These are phyloP conservation scores for Rhexocercosporidium sp. DNA, from an alignment of 2,329 filamentous ascomycete species.

Conservation along the genomic window DNA sequence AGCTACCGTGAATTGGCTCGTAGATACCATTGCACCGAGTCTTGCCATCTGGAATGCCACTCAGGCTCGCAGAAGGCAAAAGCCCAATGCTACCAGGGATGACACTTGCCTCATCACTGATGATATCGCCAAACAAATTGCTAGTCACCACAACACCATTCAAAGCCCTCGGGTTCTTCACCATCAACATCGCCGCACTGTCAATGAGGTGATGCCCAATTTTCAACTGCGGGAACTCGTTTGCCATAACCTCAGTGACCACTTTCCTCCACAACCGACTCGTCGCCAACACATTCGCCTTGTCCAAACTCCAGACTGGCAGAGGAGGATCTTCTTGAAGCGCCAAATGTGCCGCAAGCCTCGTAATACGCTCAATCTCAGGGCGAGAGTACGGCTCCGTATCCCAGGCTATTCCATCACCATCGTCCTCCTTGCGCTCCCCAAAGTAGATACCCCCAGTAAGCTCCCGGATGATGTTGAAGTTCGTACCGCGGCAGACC, in stretches of 20 bases:
- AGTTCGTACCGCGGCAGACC: conserved; percentile 85
- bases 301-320: conserved; percentile 87
- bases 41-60: conserved; percentile 85
- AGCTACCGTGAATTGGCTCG: conserved; percentile 90
- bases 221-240: conserved; percentile 87
- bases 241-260: conserved; percentile 81
- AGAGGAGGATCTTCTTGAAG: conserved; percentile 76
- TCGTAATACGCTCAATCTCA: conserved; percentile 88
- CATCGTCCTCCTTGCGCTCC: conserved; percentile 80
- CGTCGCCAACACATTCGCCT: conserved; percentile 95
- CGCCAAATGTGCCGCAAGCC: conserved; percentile 82
- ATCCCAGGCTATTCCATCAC: conserved; percentile 77
- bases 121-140: conserved; percentile 96
- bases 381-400: conserved; percentile 83
- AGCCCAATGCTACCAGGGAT: conserved; percentile 91
- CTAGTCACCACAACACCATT: conserved; percentile 93
- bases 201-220: conserved; percentile 92
- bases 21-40: conserved; percentile 91
- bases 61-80: conserved; percentile 85
- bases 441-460: conserved; percentile 97
- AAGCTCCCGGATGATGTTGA: conserved; percentile 90
- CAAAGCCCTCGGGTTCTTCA: conserved; percentile 87
- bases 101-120: conserved; percentile 92
- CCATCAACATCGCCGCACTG: conserved; percentile 95
- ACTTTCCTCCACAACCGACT: conserved; percentile 88